Conservation (phyloP, 805 yeast genomes). For the Candida parachauliodes region DNA sequence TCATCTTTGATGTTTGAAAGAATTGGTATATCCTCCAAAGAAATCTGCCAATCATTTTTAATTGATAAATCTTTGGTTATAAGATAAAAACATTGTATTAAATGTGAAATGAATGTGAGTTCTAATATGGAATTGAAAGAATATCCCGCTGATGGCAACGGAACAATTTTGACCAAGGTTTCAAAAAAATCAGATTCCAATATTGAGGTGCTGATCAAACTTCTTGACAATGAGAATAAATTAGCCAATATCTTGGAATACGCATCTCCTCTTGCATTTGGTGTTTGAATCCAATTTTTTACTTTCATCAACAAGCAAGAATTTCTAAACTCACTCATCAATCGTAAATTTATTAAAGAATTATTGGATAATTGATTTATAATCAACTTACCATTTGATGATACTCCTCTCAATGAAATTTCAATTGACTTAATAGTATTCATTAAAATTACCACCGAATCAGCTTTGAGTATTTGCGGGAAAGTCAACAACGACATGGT, state of each 20-base stretch:
- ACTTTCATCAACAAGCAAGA: constrained; percentile 31
- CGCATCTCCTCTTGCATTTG: constrained; percentile 23
- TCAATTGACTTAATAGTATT: constrained; percentile 65
- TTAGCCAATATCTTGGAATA: constrained; percentile 32
- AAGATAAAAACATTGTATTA: constrained; percentile 43
- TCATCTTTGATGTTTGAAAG: constrained; percentile 20
- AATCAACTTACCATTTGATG: constrained; percentile 40
- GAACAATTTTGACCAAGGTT: constrained; percentile 45
- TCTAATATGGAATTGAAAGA: constrained; percentile 46
- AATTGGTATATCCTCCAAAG: constrained; percentile 36
- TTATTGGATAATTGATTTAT: constrained; percentile 62
- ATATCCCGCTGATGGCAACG: constrained; percentile 44
- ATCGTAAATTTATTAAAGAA: constrained; percentile 54
- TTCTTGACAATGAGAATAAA: constrained; percentile 29
- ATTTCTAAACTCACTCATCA: constrained; percentile 37
- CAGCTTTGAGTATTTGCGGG: constrained; percentile 35
- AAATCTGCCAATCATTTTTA: constrained; percentile 17
- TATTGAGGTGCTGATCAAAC: constrained; percentile 30
- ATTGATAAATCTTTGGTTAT: constrained; percentile 26
- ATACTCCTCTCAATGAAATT: constrained; percentile 55
- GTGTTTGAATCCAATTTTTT: constrained; percentile 33
- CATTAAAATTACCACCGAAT: constrained; percentile 39
- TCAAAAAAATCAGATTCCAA: constrained; percentile 51
- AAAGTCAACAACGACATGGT: constrained; percentile 32
- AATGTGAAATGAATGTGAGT: constrained; percentile 48